A percentile compares a stretch with the other conserved stretches of the same genome.
Evolutionary conservation across 345 rosid genomes (phyloP).

Genomic region (Eucalyptus tenuipes): DNA sequence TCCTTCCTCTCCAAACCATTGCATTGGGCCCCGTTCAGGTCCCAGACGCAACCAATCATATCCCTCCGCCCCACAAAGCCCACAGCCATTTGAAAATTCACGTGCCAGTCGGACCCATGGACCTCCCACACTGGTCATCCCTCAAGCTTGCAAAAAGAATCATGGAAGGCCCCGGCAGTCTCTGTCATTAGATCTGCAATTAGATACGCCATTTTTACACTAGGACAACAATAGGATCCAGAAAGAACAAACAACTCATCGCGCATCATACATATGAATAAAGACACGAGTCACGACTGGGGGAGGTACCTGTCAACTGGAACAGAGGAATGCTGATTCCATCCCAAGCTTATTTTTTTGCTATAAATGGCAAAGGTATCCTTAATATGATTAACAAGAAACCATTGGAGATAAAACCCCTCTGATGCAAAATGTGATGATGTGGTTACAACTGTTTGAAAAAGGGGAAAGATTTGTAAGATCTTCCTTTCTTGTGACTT

Average conservation of each 20-base stretch:
- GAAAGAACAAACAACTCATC: background rate
- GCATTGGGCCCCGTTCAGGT: background rate
- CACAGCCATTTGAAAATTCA: background rate
- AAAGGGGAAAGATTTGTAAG: constrained; percentile 69
- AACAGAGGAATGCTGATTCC: background rate
- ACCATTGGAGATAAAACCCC: background rate
- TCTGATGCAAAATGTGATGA: constrained; percentile 28
- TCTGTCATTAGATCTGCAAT: background rate
- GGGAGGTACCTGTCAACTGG: background rate
- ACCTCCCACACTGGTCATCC: background rate
- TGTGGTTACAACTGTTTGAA: constrained; percentile 70
- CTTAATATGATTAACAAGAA: background rate
- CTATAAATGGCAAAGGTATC: constrained; percentile 1
- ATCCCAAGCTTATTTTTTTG: background rate
- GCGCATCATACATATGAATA: background rate
- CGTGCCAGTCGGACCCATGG: constrained; percentile 2
- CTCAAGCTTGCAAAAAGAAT: background rate
- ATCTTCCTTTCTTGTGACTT: constrained; percentile 64
- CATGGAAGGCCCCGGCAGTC: background rate
- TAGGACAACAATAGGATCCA: background rate
- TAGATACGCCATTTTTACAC: background rate
- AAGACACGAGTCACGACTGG: background rate
- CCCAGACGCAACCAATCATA: constrained; percentile 1
- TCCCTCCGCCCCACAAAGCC: background rate
- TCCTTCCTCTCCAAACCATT: background rate